phyloP scores from a whole-genome alignment of 1,284 basidiomycete species.

The Ganoderma multipileum region DNA sequence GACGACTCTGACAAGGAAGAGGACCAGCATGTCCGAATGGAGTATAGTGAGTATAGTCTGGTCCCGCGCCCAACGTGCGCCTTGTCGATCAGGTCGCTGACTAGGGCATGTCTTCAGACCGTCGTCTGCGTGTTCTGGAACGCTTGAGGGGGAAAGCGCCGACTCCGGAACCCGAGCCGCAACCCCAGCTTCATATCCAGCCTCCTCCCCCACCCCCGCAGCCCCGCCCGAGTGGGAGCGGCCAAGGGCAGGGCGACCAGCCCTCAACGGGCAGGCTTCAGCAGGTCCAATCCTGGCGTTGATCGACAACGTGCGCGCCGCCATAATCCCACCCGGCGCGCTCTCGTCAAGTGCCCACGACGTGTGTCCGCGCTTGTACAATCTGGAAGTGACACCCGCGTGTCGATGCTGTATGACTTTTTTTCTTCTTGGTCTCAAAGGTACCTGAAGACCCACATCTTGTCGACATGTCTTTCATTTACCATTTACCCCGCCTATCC shows the following conservation, averaged over 20 bases:
- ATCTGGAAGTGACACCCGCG: neutral
- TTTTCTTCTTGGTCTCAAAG: conserved; percentile 6
- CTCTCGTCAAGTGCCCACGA: neutral
- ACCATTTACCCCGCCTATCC: conserved; percentile 3
- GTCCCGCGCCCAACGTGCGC: neutral
- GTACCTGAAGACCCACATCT: neutral
- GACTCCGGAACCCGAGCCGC: conserved; percentile 33
- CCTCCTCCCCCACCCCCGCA: conserved; percentile 13
- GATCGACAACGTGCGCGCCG: conserved; percentile 7
- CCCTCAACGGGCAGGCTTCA: conserved; percentile 32
- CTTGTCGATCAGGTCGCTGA: conserved; percentile 1
- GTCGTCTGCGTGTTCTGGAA: conserved; percentile 46
- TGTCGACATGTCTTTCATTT: conserved; percentile 11
- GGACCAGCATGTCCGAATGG: conserved; percentile 66
- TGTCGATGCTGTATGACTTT: conserved; percentile 4
- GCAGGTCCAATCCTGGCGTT: conserved; percentile 38
- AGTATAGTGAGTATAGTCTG: conserved; percentile 60
- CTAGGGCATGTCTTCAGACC: conserved; percentile 32
- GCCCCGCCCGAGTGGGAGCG: conserved; percentile 19
- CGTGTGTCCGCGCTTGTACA: neutral
- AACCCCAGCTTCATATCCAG: conserved; percentile 8
- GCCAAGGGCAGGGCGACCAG: conserved; percentile 17
- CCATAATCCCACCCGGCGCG: conserved; percentile 15
- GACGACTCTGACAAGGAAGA: conserved; percentile 77
- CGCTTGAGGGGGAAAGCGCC: conserved; percentile 43